Conservation (phyloP, 192 early-diverging fungal species). For the Entomortierella beljakovae region DNA sequence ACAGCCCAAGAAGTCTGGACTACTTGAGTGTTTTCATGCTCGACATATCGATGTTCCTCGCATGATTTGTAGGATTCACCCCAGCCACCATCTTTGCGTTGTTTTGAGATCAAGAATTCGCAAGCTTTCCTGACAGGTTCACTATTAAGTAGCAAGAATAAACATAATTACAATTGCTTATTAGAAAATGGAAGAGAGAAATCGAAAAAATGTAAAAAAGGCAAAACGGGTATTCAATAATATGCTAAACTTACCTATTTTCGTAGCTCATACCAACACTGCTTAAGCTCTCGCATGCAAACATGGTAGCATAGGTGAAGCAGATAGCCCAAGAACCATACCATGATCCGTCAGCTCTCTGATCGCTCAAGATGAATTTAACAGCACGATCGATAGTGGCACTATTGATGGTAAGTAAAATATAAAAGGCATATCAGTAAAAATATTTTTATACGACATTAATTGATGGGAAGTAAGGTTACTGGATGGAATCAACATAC, state of each 20-base stretch:
- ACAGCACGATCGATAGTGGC: constrained; percentile 64
- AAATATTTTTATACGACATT: background rate
- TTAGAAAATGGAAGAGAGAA: background rate
- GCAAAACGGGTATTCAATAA: background rate
- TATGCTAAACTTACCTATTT: constrained; percentile 67
- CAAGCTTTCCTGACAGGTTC: constrained; percentile 78
- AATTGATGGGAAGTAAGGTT: background rate
- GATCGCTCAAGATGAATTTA: constrained; percentile 78
- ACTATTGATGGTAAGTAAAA: background rate
- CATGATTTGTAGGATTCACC: constrained; percentile 95
- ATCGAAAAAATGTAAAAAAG: background rate
- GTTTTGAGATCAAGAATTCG: constrained; percentile 91
- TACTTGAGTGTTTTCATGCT: constrained; percentile 85
- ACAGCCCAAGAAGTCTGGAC: constrained; percentile 92
- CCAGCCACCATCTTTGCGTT: constrained; percentile 96
- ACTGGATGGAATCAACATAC: constrained; percentile 36
- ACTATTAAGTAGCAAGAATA: constrained; percentile 57
- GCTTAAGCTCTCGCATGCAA: constrained; percentile 87
- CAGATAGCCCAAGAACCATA: constrained; percentile 98
- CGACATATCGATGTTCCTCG: constrained; percentile 72
- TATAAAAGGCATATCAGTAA: background rate
- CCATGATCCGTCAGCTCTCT: constrained; percentile 90
- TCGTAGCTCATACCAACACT: constrained; percentile 86
- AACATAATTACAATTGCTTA: too few species aligned
- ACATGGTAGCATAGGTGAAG: constrained; percentile 96